phyloP scores from a whole-genome alignment of 306 rosid species.

The Lithocarpus polystachyus region DNA sequence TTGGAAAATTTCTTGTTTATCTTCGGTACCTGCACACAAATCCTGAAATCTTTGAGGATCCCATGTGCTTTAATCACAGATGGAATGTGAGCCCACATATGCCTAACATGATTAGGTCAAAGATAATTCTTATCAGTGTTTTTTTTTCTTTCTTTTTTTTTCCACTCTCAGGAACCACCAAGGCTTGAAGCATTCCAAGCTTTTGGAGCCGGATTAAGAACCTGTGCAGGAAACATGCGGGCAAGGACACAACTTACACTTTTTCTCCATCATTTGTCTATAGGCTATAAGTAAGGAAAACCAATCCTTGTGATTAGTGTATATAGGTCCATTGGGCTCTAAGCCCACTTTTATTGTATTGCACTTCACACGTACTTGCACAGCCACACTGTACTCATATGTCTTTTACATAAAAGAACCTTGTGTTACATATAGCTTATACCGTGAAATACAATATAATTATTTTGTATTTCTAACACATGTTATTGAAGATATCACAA shows the following conservation, averaged over 20 bases:
- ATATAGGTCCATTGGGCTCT: neutral
- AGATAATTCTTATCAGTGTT: too few species aligned
- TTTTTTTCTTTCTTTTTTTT: neutral
- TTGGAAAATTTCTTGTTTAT: conserved; percentile 23
- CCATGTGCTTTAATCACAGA: conserved; percentile 29
- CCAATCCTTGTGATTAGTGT: neutral
- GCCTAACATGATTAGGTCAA: neutral
- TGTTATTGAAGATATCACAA: neutral
- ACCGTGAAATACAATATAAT: too few species aligned
- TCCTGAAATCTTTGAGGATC: conserved; percentile 24
- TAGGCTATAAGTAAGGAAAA: conserved; percentile 33
- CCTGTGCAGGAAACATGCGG: conserved; percentile 46
- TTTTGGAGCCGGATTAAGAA: conserved; percentile 41
- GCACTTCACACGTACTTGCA: too few species aligned
- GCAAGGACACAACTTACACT: conserved; percentile 37
- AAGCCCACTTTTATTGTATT: neutral
- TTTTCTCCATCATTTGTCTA: conserved; percentile 44
- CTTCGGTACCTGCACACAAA: conserved; percentile 21
- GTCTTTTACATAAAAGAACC: too few species aligned
- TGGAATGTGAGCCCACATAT: conserved; percentile 17
- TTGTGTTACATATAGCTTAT: too few species aligned
- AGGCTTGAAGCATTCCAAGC: conserved; percentile 31
- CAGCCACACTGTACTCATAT: too few species aligned
- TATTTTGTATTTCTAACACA: too few species aligned
- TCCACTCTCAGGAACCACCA: conserved; percentile 11